Percentiles rank a stretch among this genome's conserved stretches.
phyloP scores from a whole-genome alignment of 768 basidiomycete species.

The Phaeolepiota aurea region DNA sequence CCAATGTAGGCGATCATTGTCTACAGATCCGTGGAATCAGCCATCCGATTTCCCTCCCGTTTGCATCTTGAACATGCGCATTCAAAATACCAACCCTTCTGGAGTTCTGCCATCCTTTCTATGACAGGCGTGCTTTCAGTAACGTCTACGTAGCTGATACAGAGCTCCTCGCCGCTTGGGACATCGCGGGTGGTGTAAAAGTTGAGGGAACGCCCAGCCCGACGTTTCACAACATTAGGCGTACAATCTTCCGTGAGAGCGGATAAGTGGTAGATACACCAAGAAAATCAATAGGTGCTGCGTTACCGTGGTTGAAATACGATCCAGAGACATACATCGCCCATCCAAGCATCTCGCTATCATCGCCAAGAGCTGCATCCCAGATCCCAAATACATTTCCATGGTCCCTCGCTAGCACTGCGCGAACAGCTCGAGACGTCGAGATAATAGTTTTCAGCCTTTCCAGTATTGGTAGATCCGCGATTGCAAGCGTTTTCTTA shows the following conservation, averaged over 20 bases:
- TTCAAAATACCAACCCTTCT: constrained; percentile 47
- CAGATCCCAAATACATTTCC: constrained; percentile 67
- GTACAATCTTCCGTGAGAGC: constrained; percentile 32
- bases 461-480: constrained; percentile 4
- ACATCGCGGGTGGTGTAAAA: constrained; percentile 38
- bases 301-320: constrained; percentile 68
- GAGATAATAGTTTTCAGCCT: constrained; percentile 21
- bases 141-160: constrained; percentile 46
- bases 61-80: constrained; percentile 42
- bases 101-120: constrained; percentile 31
- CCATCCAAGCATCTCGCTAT: constrained; percentile 60
- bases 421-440: constrained; percentile 38
- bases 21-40: no score
- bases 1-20: no score
- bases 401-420: constrained; percentile 46
- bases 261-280: not conserved
- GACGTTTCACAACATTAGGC: constrained; percentile 41
- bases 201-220: constrained; percentile 32
- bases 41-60: no score
- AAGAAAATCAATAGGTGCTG: no score
- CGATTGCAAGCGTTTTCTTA: not conserved
- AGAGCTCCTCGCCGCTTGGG: constrained; percentile 44
- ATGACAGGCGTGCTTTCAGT: constrained; percentile 18
- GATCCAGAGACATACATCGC: constrained; percentile 52
- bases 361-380: constrained; percentile 40